Conservation (phyloP, 768 basidiomycete species). For the Lanmaoa rubissima region DNA sequence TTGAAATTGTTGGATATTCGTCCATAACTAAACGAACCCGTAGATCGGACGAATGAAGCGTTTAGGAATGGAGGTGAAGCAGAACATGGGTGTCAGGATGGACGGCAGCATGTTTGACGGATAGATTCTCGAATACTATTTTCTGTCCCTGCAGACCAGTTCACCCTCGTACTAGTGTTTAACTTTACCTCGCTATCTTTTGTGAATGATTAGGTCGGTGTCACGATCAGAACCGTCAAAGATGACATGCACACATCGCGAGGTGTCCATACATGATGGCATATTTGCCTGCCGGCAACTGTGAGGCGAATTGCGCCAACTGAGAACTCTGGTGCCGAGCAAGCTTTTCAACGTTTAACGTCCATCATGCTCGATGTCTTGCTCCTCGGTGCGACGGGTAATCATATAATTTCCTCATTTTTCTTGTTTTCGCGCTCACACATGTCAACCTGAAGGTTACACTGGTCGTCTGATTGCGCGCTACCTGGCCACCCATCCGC, state of each 20-base stretch:
- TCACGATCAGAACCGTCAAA: background rate
- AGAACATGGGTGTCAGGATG: conserved; percentile 86
- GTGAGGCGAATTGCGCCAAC: background rate
- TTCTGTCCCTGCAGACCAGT: background rate
- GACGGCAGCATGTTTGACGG: conserved; percentile 65
- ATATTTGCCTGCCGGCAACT: background rate
- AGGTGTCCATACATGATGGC: conserved; percentile 5
- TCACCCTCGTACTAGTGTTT: background rate
- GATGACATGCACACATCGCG: conserved; percentile 11
- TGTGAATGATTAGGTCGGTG: background rate
- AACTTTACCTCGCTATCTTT: background rate
- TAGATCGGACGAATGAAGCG: conserved; percentile 82
- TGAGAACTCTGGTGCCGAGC: background rate
- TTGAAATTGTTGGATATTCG: background rate
- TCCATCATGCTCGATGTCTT: conserved; percentile 53
- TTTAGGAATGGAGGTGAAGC: conserved; percentile 84
- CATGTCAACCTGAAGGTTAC: conserved; percentile 43
- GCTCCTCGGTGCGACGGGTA: conserved; percentile 68
- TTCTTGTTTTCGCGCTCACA: conserved; percentile 10
- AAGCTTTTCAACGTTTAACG: conserved; percentile 11
- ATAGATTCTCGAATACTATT: conserved; percentile 9
- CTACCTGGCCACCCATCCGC: conserved; percentile 66
- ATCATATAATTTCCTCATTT: conserved; percentile 3
- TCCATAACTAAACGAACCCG: background rate
- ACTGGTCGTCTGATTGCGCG: conserved; percentile 67